A percentile compares a stretch with the other conserved stretches of the same genome.
Conservation (phyloP, 2,329 filamentous ascomycete species). For the Grosmannia huntii region DNA sequence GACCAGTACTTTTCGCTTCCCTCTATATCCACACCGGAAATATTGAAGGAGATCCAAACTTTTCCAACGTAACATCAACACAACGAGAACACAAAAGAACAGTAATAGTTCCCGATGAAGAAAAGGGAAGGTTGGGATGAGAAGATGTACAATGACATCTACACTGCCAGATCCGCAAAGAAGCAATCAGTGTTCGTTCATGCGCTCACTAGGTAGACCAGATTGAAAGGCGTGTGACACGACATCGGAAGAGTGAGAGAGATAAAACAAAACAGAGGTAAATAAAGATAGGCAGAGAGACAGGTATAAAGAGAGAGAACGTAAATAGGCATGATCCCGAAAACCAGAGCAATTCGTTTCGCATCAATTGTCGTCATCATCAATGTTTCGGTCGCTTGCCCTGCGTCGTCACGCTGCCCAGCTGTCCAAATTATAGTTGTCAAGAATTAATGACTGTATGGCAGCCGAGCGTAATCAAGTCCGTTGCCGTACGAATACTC, state of each 20-base stretch:
- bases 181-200: neutral
- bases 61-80: neutral
- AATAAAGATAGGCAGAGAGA: neutral
- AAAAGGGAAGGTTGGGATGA: neutral
- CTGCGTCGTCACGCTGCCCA: neutral
- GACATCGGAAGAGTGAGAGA: neutral
- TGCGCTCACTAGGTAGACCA: neutral
- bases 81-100: neutral
- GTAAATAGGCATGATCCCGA: neutral
- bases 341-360: neutral
- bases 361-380: conserved; percentile 6
- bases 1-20: neutral
- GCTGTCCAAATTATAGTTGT: neutral
- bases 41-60: neutral
- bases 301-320: neutral
- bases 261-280: too few species aligned
- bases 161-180: neutral
- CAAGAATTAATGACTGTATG: neutral
- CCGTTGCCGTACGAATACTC: conserved; percentile 13
- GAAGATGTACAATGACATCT: neutral
- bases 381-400: neutral
- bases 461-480: conserved; percentile 4
- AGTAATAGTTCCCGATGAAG: neutral
- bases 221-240: neutral
- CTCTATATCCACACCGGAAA: neutral